These are phyloP conservation scores for Mucor piriformis DNA, from an alignment of 371 early-diverging fungal genomes.

Conservation along the genomic window DNA sequence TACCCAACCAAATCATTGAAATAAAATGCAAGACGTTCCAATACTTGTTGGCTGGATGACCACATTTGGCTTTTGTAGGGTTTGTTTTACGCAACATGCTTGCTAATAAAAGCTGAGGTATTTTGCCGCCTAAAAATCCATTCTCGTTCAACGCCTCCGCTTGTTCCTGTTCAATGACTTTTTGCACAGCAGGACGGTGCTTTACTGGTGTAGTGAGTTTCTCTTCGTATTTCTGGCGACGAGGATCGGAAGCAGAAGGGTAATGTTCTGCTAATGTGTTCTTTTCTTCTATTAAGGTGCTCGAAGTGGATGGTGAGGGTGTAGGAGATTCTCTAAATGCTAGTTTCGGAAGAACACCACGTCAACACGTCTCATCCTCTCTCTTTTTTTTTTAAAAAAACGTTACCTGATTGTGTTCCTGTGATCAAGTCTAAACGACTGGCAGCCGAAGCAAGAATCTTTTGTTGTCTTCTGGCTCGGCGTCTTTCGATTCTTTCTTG, in stretches of 20 bases:
- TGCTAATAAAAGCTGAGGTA: slow-evolving; percentile 13
- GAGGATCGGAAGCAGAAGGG: slow-evolving; percentile 17
- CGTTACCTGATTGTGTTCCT: slow-evolving; percentile 49
- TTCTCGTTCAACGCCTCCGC: slow-evolving; percentile 8
- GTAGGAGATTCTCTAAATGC: slow-evolving; percentile 30
- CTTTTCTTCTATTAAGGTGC: background rate
- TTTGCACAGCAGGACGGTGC: slow-evolving; percentile 19
- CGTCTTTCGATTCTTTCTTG: slow-evolving; percentile 59
- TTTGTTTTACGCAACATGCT: slow-evolving; percentile 18
- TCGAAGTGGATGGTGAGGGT: slow-evolving; percentile 34
- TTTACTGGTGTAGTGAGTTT: slow-evolving; percentile 15
- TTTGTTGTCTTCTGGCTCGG: slow-evolving; percentile 61
- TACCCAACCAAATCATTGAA: slow-evolving; percentile 49
- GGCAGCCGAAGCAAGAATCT: slow-evolving; percentile 60
- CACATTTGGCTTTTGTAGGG: background rate
- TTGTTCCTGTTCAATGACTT: slow-evolving; percentile 25
- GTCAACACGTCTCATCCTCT: background rate
- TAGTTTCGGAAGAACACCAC: too few relatives aligned
- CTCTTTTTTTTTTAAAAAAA: background rate
- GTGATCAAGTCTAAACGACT: slow-evolving; percentile 62
- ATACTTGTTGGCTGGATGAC: slow-evolving; percentile 34
- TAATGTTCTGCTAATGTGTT: slow-evolving; percentile 30
- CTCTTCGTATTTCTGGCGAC: slow-evolving; percentile 25
- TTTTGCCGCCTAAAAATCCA: slow-evolving; percentile 14
- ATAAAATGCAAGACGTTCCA: slow-evolving; percentile 62